Base-by-base conservation (phyloP, 805 yeast species). In the Nematodospora valgi region DNA sequence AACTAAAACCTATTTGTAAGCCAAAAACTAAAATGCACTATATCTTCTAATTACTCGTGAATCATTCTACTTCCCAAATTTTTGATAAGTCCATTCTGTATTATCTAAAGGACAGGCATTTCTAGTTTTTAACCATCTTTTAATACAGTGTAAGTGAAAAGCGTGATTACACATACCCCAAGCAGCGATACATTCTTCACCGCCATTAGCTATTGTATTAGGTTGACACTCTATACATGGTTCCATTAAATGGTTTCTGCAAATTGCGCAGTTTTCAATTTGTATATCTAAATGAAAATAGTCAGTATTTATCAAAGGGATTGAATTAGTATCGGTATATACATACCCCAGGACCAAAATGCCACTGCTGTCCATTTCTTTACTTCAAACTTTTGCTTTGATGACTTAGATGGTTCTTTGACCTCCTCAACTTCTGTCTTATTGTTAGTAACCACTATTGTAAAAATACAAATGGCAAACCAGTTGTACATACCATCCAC, bases 321-420 rank as follows among this genome's bases (percentile, higher is more conserved):
- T 20, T 25, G 4, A 11, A 14, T 6, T 4, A 22, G 24, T 22
- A 12, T 22, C 12, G 24, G 24, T 11, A 29, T 7, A 51, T 39
- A 68, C 66, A 54, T 68, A 64, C 74, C 96, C 98, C 98, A 93
- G 0, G 97, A 87, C 99, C 99, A 93, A 57, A 93, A 87, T n/a
- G 98, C 98, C 32, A 93, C 98, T 0, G 98, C 98, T 10, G 96
- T 88, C 98, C 98, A 91, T 68, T 89, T 93, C 56, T 87, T 86
- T 26, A 93, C 89, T 57, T 91, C 97, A 51, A 93, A 89, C 49
- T 86, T 74, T 58, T 82, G 84, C 65, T 82, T 65, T 16, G 22
- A 25, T 15, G 27, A 19, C 7, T 18, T 19, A 3, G 27, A 6
- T 15, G 29, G 29, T 22, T 16, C 12, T 18, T 7, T 4, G 7